Percentiles rank a stretch among this genome's conserved stretches.
Conservation (phyloP, 2,329 filamentous ascomycete genomes). For the Gyromitra esculenta region DNA sequence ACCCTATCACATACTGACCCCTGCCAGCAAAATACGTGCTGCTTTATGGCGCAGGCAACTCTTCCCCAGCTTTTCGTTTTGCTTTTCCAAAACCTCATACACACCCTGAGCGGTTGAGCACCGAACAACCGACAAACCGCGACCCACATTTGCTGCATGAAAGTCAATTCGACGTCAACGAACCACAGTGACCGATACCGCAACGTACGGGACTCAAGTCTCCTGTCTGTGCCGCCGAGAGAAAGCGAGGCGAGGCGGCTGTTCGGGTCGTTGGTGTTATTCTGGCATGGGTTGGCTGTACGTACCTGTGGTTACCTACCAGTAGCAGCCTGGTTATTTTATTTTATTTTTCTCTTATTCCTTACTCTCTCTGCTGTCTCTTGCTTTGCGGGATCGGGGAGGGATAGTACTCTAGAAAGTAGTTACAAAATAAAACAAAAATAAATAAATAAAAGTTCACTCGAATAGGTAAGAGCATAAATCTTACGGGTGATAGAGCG, state of each 20-base stretch:
- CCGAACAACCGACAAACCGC: conserved; percentile 41
- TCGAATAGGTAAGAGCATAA: conserved; percentile 29
- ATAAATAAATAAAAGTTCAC: conserved; percentile 36
- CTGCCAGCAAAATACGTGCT: conserved; percentile 41
- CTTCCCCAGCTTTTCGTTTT: conserved; percentile 52
- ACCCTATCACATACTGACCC: conserved; percentile 51
- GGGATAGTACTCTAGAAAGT: not conserved
- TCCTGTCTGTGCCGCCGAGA: conserved; percentile 47
- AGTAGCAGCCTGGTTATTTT: conserved; percentile 35
- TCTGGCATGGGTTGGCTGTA: conserved; percentile 34
- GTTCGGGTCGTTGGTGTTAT: conserved; percentile 49
- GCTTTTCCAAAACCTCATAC: conserved; percentile 40
- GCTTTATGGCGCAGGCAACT: conserved; percentile 33
- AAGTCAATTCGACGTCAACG: conserved; percentile 52
- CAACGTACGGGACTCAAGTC: conserved; percentile 48
- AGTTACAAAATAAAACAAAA: conserved; percentile 30
- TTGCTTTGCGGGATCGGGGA: conserved; percentile 18
- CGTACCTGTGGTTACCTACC: conserved; percentile 16
- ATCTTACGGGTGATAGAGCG: conserved; percentile 36
- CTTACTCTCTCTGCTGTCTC: conserved; percentile 5
- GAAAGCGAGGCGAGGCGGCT: conserved; percentile 50
- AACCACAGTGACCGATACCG: conserved; percentile 48
- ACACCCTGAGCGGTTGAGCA: conserved; percentile 24
- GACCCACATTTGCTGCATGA: conserved; percentile 51
- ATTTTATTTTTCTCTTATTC: conserved; percentile 20